These are phyloP conservation scores for Sordaria brevicollis DNA, from an alignment of 495 filamentous ascomycete genomes.

Conservation along the genomic window DNA sequence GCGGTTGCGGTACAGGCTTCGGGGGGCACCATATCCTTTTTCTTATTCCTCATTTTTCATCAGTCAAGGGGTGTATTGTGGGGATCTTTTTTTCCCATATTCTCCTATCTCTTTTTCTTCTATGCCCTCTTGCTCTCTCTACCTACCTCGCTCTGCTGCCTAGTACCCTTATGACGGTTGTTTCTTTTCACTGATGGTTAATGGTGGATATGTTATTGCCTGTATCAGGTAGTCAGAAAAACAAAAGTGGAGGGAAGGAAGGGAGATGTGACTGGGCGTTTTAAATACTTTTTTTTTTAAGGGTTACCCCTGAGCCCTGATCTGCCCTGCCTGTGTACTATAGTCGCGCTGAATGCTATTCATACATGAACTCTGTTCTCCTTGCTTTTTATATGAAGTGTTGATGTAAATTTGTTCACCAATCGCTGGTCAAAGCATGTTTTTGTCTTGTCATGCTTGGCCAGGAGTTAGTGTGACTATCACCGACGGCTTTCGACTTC, in stretches of 20 bases:
- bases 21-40: neutral
- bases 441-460: neutral
- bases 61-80: neutral
- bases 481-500: neutral
- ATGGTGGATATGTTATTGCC: neutral
- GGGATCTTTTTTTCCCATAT: slow-evolving; percentile 5
- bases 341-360: slow-evolving; percentile 16
- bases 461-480: neutral
- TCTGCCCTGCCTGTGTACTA: slow-evolving; percentile 1
- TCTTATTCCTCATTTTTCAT: neutral
- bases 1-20: neutral
- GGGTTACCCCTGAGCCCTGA: neutral
- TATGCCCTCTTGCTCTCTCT: neutral
- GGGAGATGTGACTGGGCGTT: neutral
- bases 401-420: neutral
- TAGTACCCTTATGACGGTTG: neutral
- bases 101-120: slow-evolving; percentile 5
- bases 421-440: neutral
- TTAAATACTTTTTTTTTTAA: neutral
- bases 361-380: slow-evolving; percentile 11
- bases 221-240: neutral
- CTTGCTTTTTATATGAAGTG: neutral
- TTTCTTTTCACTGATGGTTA: neutral
- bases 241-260: neutral
- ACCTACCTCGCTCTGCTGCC: neutral